Base-by-base conservation (phyloP, 2,329 filamentous ascomycete species). In the Penicillium sp. region DNA sequence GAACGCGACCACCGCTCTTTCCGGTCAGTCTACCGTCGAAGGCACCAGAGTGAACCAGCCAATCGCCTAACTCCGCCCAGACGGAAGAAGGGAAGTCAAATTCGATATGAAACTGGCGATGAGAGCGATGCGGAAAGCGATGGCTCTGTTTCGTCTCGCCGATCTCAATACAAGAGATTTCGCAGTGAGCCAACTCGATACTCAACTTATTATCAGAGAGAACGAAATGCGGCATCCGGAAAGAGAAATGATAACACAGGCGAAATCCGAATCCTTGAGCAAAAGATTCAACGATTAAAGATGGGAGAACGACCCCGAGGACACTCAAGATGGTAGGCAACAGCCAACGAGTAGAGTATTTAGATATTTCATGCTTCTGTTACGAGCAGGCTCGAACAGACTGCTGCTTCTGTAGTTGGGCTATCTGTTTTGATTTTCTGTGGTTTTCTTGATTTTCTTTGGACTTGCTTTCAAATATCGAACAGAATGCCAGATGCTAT, bases 141-240 rank as follows among this genome's bases (percentile, higher is more conserved):
- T 17, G 17, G 8, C 25, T 35, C 17, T 16, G 28, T 21, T 33
- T 15, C 25, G 38, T n/a, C 23, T 20, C 14, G 18, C 11, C 18
- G 26, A 18, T 13, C 4, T 40, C 13, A 20, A 18, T 26, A 29
- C 17, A 40, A 31, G 33, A 40, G 31, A 30, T 16, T 34, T 18
- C 23, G 23, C 25, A 35, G 38, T 14, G 23, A 35, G 32, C 13
- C 26, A 34, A n/a, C 15, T 36, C 14, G 14, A 18, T 29, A 36
- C 34, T 20, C 14, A 9, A 29, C 18, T 88, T 0, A 23, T 23
- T 11, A 23, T 11, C 21, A 11, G 21, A 11, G 21, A 23, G 21
- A 23, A 23, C 21, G 21, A 23, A 23, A 23, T 7, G 7, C 21
- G 7, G 11, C 11, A 11, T 23, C 21, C 11, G 7, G 21, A 11